Conservation (phyloP, 345 rosid species). For the Dipteronia dyeriana region DNA sequence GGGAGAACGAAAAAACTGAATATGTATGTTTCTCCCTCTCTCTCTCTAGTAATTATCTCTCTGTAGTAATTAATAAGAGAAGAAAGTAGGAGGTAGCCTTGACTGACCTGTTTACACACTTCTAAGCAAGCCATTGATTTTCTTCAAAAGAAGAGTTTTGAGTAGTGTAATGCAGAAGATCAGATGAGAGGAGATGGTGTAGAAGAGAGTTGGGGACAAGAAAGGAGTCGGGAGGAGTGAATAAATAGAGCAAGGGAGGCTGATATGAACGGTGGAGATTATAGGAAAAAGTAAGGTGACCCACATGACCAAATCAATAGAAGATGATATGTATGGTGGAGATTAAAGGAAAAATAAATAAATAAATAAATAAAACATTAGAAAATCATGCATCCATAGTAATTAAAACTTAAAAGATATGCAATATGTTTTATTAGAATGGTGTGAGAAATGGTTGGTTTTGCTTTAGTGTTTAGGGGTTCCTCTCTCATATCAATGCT, state of each 20-base stretch:
- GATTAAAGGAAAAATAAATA: not conserved
- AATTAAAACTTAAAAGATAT: not conserved
- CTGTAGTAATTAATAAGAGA: not conserved
- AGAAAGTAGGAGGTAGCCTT: not conserved
- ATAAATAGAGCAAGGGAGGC: slow-evolving; percentile 50
- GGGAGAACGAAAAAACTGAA: not conserved
- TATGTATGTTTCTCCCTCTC: not conserved
- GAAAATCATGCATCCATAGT: not conserved
- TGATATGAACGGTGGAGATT: slow-evolving; percentile 54
- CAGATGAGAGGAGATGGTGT: not conserved
- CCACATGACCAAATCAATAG: slow-evolving; percentile 36
- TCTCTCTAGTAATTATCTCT: not conserved
- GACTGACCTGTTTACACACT: slow-evolving; percentile 55
- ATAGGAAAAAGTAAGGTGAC: slow-evolving; percentile 19
- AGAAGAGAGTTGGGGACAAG: slow-evolving; percentile 19
- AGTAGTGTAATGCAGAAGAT: slow-evolving; percentile 16
- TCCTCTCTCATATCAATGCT: slow-evolving; percentile 10
- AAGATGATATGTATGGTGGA: not conserved
- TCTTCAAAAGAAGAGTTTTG: slow-evolving; percentile 6
- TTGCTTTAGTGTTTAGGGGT: slow-evolving; percentile 6
- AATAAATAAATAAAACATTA: not conserved
- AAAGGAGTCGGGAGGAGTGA: slow-evolving; percentile 15
- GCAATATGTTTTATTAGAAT: too few relatives aligned
- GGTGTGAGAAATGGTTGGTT: not conserved
- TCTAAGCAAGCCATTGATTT: slow-evolving; percentile 56